Base-by-base conservation (phyloP, 495 filamentous ascomycete species). In the Clavariopsis aquatica region DNA sequence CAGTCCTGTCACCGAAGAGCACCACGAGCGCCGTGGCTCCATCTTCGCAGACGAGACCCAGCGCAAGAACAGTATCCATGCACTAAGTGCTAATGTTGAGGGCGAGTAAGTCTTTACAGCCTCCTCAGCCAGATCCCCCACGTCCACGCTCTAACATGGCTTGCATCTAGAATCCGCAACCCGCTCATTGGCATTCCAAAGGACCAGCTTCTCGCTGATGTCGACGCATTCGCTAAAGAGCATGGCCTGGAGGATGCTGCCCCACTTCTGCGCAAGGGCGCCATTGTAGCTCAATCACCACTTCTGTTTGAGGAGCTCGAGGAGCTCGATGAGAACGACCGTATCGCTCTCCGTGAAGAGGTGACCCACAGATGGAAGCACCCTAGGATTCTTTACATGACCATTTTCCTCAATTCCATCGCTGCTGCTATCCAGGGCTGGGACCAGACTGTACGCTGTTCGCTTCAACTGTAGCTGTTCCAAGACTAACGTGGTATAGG, bases 341-440 rank as follows among this genome's bases (percentile, higher is more conserved):
- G 78, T 5, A 57, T 68, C 2, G 80, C 79, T 0, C 75, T 91
- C n/a, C 75, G 73, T 31, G 76, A 82, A 36, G 88, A 91, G 70
- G 75, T 78, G 3, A 76, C 79, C 5, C 82, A 87, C 70, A 86
- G 85, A 55, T 91, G 86, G 84, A 78, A 80, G 41, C 85, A 88
- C 62, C 88, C 88, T 6, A 69, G 56, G 57, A 75, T 81, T 24
- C 82, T 91, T 15, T 91, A 89, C 72, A 80, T 88, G 43, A 89
- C 87, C 27, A 86, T 91, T 68, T 78, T 84, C 41, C 79, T 89
- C 19, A 87, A 84, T 69, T 89, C 88, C 24, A 83, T 91, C 52
- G 88, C 84, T 27, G 88, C 88, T 51, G 86, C 86, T 8, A 84
- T 88, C 3, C 87, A 89, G 23, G 76, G 76, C 28, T 89, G 85